phyloP scores from a whole-genome alignment of 2,329 filamentous ascomycete species.

The Aspergillus novoparasiticus region DNA sequence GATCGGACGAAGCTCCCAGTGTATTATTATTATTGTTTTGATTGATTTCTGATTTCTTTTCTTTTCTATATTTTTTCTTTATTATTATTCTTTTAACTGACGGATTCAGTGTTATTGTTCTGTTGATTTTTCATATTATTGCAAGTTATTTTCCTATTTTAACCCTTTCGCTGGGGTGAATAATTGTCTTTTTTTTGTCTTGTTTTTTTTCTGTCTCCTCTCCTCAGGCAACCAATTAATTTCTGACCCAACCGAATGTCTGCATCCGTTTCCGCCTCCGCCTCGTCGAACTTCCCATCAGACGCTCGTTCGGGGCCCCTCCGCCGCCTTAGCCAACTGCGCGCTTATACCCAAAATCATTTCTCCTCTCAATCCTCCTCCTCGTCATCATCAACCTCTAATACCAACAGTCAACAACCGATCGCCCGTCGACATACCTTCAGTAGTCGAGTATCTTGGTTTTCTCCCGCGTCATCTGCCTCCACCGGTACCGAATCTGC shows the following conservation, averaged over 20 bases:
- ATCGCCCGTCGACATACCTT: conserved; percentile 38
- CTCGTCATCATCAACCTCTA: conserved; percentile 23
- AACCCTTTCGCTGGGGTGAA: neutral
- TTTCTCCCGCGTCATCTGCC: conserved; percentile 32
- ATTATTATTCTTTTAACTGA: neutral
- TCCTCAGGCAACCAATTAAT: conserved; percentile 3
- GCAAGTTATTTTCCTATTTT: neutral
- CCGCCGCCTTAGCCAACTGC: conserved; percentile 45
- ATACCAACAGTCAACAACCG: conserved; percentile 29
- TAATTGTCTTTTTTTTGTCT: neutral
- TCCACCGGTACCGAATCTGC: conserved; percentile 28
- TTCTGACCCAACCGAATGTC: conserved; percentile 23
- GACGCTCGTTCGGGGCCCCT: conserved; percentile 40
- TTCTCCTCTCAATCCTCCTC: conserved; percentile 26
- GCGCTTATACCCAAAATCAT: conserved; percentile 41
- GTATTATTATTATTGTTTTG: neutral
- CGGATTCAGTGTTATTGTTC: neutral
- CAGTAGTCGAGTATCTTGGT: conserved; percentile 39
- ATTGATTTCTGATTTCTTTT: neutral
- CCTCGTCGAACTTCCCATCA: conserved; percentile 30
- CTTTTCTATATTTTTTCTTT: neutral
- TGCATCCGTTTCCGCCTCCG: conserved; percentile 41
- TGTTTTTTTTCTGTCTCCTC: neutral
- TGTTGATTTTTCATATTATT: neutral
- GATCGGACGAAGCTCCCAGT: conserved; percentile 17